phyloP scores from a whole-genome alignment of 345 rosid genomes.

The Zanthoxylum bungeanum region DNA sequence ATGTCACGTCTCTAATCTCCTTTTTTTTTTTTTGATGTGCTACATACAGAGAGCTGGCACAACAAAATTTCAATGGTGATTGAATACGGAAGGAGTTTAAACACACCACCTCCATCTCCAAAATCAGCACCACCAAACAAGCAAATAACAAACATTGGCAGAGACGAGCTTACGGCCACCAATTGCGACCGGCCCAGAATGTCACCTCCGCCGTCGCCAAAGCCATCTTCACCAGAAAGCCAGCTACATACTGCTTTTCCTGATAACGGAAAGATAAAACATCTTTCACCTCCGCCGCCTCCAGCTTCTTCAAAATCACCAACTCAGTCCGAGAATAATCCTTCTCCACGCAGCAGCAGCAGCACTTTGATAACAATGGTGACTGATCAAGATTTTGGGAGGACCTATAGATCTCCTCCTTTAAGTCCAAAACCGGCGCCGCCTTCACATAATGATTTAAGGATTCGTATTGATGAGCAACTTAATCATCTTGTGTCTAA shows the following conservation, averaged over 20 bases:
- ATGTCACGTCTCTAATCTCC: neutral
- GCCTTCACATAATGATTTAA: neutral
- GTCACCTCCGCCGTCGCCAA: slow-evolving; percentile 1
- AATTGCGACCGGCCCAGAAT: neutral
- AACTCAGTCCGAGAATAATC: neutral
- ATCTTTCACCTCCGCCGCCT: neutral
- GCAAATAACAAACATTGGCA: neutral
- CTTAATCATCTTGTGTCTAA: neutral
- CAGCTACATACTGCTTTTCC: neutral
- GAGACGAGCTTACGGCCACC: neutral
- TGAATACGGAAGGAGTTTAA: neutral
- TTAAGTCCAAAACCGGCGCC: neutral
- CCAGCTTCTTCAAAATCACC: neutral
- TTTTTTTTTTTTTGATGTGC: neutral
- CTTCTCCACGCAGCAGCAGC: neutral
- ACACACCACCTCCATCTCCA: slow-evolving; percentile 2
- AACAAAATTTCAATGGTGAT: neutral
- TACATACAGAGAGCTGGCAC: neutral
- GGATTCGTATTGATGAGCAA: neutral
- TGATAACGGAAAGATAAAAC: neutral
- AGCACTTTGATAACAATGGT: neutral
- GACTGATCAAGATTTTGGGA: neutral
- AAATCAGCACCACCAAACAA: neutral
- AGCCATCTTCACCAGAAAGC: neutral
- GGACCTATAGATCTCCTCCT: neutral